phyloP scores from a whole-genome alignment of 2,329 filamentous ascomycete species.

The Ambrosiella xylebori region DNA sequence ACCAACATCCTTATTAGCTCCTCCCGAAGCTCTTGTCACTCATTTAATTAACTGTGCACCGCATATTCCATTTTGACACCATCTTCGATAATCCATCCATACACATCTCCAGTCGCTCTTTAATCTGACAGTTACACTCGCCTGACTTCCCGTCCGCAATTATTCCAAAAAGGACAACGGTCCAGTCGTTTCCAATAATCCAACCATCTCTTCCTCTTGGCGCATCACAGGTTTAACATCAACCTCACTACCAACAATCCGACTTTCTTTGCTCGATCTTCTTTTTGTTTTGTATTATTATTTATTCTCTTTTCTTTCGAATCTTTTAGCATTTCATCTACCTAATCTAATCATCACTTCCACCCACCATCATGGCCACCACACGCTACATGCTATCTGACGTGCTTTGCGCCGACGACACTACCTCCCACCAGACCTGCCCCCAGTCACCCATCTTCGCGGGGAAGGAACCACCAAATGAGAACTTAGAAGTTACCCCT shows the following conservation, averaged over 20 bases:
- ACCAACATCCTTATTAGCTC: background rate
- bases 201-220: too few species aligned
- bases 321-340: background rate
- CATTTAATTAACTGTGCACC: background rate
- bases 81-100: background rate
- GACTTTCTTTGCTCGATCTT: too few species aligned
- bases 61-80: background rate
- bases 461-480: background rate
- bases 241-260: too few species aligned
- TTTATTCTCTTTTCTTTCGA: background rate
- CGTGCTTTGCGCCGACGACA: conserved; percentile 3
- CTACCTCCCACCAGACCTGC: background rate
- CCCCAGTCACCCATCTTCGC: conserved; percentile 1
- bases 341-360: background rate
- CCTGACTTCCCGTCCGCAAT: too few species aligned
- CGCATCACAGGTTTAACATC: too few species aligned
- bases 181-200: too few species aligned
- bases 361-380: conserved; percentile 3
- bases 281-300: too few species aligned
- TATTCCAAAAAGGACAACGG: too few species aligned
- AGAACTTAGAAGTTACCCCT: background rate
- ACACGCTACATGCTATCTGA: conserved; percentile 6
- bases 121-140: too few species aligned
- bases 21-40: background rate
- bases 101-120: too few species aligned